Conservation (phyloP, 139 green algal genomes). For the Chlorella sp. region DNA sequence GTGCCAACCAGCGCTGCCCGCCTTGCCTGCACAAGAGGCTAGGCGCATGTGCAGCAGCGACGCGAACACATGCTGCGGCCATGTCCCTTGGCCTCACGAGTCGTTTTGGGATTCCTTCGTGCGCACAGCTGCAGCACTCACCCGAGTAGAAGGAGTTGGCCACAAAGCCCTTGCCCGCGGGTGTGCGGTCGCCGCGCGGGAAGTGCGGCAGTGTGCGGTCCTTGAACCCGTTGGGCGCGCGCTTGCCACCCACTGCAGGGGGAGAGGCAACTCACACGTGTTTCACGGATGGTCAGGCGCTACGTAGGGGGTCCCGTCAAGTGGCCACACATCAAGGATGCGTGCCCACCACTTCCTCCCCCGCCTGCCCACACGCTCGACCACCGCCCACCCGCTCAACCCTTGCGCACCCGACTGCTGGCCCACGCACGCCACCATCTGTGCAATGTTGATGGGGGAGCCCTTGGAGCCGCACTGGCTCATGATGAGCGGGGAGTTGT, state of each 20-base stretch:
- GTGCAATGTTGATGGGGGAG: conserved; percentile 96
- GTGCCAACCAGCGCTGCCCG: no score
- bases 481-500: conserved; percentile 98
- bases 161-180: conserved; percentile 95
- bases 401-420: conserved; percentile 80
- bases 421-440: conserved; percentile 97
- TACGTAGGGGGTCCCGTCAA: no score
- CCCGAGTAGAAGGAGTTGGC: conserved; percentile 94
- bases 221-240: conserved; percentile 94
- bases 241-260: conserved; percentile 84
- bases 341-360: no score
- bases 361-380: no score
- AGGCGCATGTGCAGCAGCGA: no score
- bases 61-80: no score
- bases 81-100: no score
- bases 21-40: no score
- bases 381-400: not conserved
- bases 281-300: no score
- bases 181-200: conserved; percentile 62
- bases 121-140: no score
- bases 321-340: no score
- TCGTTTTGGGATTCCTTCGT: no score
- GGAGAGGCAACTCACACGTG: not conserved
- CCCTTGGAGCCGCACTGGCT: conserved; percentile 96
- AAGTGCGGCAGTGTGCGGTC: conserved; percentile 95